Base-by-base conservation (phyloP, 2,329 filamentous ascomycete species). In the Aureobasidium sp. region DNA sequence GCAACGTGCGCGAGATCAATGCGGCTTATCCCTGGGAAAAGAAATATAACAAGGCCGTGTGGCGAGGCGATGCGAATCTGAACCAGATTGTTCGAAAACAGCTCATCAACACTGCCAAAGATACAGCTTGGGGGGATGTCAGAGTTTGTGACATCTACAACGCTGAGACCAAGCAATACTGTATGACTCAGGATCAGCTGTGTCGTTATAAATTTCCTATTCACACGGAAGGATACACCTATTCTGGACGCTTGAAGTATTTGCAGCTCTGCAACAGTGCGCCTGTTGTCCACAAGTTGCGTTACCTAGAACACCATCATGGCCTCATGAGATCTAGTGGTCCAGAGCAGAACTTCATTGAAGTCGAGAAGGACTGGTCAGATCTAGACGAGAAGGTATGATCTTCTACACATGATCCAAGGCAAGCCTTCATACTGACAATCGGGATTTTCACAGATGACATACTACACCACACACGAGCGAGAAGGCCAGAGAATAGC, bases 81-180 rank as follows among this genome's bases (percentile, higher is more conserved):
- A 70, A 71, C 25, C 67, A 69, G 2, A 67, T 66, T n/a, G 69
- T 77, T 1, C 71, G 76, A 16, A 66, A 76, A 29, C 68, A 71
- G 9, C 69, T 81, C 9, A 43, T 81, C 0, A 67, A 73, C 16
- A 67, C 67, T 2, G 73, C 74, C 1, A 55, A 70, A 9, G 74
- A 69, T 6, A 76, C 78, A 64, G 36, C 66, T 0, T 81, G 79
- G 79, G 74, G 74, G 1, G 76, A 81, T 65, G 75, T 81, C 1
- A 69, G 72, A 27, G 27, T 51, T 3, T 51, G 48, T 27, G 48
- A 51, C 18, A 51, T 51, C 27, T 51, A 72, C 68, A 20, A 68
- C 75, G 51, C 63, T 18, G 29, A 56, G 15, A 47, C 50, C 9
- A 33, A 56, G 40, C 23, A 55, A 11, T 29, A 64, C 15, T 56